Evolutionary conservation across 192 early-diverging fungal genomes (phyloP).

Genomic region (Pecoramyces ruminantium): DNA sequence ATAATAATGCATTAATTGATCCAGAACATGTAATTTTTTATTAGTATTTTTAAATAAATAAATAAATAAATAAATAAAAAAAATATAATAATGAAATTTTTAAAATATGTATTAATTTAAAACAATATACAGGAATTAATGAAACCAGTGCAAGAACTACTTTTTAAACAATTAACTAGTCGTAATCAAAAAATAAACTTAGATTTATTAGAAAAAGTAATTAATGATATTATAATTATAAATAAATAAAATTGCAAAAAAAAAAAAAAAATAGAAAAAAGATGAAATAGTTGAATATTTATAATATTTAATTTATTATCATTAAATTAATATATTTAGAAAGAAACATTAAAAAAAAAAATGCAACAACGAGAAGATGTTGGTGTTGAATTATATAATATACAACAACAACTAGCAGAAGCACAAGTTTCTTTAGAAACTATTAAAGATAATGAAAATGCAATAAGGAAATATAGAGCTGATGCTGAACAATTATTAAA

Average conservation of each 20-base stretch:
- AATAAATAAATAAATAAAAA: too few species aligned
- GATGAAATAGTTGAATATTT: too few species aligned
- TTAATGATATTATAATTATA: not conserved
- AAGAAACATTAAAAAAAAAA: conserved; percentile 22
- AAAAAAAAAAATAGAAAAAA: too few species aligned
- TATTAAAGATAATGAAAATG: conserved; percentile 21
- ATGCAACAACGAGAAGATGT: conserved; percentile 23
- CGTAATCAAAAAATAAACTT: conserved; percentile 17
- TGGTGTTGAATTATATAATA: conserved; percentile 33
- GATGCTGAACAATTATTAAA: conserved; percentile 26
- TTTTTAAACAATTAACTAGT: conserved; percentile 25
- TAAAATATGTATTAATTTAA: too few species aligned
- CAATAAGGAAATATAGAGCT: conserved; percentile 22
- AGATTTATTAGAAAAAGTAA: conserved; percentile 32
- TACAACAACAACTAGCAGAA: conserved; percentile 38
- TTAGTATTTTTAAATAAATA: not conserved
- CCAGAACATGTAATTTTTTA: not conserved
- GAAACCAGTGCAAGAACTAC: conserved; percentile 33
- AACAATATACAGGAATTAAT: conserved; percentile 28
- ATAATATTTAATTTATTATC: too few species aligned
- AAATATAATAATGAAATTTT: too few species aligned
- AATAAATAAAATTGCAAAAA: too few species aligned
- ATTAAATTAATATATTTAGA: too few species aligned
- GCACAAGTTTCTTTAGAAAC: conserved; percentile 28
- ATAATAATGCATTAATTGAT: not conserved